Base-by-base conservation (phyloP, 2,329 filamentous ascomycete genomes). In the Keithomyces neogunnii region DNA sequence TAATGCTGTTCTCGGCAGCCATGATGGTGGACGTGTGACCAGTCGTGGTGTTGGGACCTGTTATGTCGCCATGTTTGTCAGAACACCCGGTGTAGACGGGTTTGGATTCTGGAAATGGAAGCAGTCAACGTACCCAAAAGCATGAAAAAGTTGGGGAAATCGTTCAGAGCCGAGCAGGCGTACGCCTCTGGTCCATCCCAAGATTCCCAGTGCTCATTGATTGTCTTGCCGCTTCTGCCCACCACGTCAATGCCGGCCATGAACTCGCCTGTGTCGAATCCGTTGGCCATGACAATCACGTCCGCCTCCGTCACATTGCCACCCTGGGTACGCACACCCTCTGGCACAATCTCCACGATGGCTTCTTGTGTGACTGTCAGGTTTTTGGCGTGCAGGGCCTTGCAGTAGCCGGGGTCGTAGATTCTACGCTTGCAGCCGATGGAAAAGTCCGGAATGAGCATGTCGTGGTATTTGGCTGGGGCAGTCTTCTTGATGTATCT, bases 141-240 rank as follows among this genome's bases (percentile, higher is more conserved):
- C 51, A 84, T 70, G 65, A 85, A 85, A 59, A 85, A 80, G 59
- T 86, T 86, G 2, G 82, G 82, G 58, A 84, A 84, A 0, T 76
- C 76, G 55, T 77, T 77, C 63, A 85, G 67, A 2, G 75, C 73
- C 2, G 75, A 75, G 28, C 75, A 76, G 50, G 80, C 75, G 60
- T 86, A 86, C 0, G 81, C 83, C 54, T 78, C 79, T 0, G 78
- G 68, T 0, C 82, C 83, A n/a, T 80, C 81, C 48, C 77, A 72
- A 28, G 72, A 67, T 1, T 75, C 68, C 82, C 82, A 85, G 19
- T 79, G 71, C 51, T 82, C 65, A 5, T 76, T 66, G 2, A 84
- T 59, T 9, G 73, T 73, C 54, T 73, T 70, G 11, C 77, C 77
- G 1, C 63, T 62, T 19, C 70, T 69, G 1, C 82, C 82, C 2